phyloP scores from a whole-genome alignment of 768 basidiomycete species.

The Tulasnella sp. region DNA sequence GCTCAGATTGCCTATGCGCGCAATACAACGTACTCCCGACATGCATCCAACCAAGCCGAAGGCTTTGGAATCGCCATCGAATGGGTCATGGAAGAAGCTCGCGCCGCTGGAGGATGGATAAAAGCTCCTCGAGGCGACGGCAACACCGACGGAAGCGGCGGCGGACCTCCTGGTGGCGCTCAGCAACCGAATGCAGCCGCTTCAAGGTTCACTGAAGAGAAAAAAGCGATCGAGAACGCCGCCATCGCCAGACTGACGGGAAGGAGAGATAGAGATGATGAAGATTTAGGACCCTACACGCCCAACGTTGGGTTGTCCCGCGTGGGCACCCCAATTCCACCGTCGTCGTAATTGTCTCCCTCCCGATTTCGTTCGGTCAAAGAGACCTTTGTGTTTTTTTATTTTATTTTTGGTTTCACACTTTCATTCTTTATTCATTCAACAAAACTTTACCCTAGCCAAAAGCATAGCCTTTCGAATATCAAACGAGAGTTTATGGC shows the following conservation, averaged over 20 bases:
- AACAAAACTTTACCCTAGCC: no score
- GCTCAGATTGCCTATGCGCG: slow-evolving; percentile 62
- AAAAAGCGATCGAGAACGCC: neutral
- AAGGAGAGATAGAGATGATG: slow-evolving; percentile 2
- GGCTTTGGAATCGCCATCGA: neutral
- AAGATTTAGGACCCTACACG: neutral
- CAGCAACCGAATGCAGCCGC: neutral
- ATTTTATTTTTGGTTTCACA: no score
- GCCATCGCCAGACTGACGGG: neutral
- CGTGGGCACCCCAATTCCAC: neutral
- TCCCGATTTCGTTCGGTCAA: no score
- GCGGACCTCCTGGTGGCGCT: no score
- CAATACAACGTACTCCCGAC: slow-evolving; percentile 51
- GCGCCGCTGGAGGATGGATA: neutral
- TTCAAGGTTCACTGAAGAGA: neutral
- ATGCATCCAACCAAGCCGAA: slow-evolving; percentile 50
- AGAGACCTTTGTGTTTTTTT: no score
- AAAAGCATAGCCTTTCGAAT: no score
- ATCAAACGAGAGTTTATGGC: no score
- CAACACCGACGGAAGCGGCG: neutral
- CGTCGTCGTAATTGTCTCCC: no score
- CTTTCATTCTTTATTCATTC: neutral
- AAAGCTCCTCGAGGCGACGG: neutral
- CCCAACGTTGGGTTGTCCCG: neutral
- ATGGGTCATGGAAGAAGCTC: slow-evolving; percentile 23